Evolutionary conservation across 2,329 filamentous ascomycete species (phyloP).

Genomic region (Arachnopeziza araneosa): DNA sequence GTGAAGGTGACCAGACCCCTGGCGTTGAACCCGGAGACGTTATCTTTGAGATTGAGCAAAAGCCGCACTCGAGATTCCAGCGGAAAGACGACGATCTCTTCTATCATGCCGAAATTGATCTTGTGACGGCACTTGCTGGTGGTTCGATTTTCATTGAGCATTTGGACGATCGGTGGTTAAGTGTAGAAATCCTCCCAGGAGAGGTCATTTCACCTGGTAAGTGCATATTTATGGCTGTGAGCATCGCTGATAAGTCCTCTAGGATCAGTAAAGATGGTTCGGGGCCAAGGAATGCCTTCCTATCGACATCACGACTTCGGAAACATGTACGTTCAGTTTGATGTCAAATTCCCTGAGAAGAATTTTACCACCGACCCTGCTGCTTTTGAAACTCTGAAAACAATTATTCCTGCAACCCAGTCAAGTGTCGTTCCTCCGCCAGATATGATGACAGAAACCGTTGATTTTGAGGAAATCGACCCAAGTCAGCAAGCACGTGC

Average conservation of each 20-base stretch:
- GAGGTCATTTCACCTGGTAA: slow-evolving; percentile 91
- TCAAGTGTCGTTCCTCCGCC: slow-evolving; percentile 58
- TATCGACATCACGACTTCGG: slow-evolving; percentile 91
- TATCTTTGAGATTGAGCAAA: slow-evolving; percentile 98
- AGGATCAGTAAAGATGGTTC: slow-evolving; percentile 91
- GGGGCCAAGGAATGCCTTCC: slow-evolving; percentile 96
- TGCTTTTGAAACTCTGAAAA: slow-evolving; percentile 74
- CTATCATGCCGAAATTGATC: slow-evolving; percentile 91
- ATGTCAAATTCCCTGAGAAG: slow-evolving; percentile 91
- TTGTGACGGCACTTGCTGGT: slow-evolving; percentile 89
- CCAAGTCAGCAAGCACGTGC: slow-evolving; percentile 60
- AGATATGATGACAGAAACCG: slow-evolving; percentile 90
- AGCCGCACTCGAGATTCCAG: slow-evolving; percentile 93
- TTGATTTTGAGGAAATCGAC: slow-evolving; percentile 80
- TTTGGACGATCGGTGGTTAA: slow-evolving; percentile 94
- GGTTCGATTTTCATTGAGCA: slow-evolving; percentile 92
- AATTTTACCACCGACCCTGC: slow-evolving; percentile 60
- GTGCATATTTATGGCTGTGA: slow-evolving; percentile 29
- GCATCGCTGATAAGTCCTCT: slow-evolving; percentile 12
- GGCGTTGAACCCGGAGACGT: slow-evolving; percentile 93
- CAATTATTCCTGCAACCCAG: slow-evolving; percentile 71
- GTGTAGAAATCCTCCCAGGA: slow-evolving; percentile 84
- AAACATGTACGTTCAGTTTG: slow-evolving; percentile 96
- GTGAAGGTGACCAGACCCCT: slow-evolving; percentile 93
- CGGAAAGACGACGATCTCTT: slow-evolving; percentile 94